A percentile compares a stretch with the other conserved stretches of the same genome.
These are phyloP conservation scores for Debaryomycetaceae sp. DNA, from an alignment of 1,139 yeast genomes.

Conservation along the genomic window DNA sequence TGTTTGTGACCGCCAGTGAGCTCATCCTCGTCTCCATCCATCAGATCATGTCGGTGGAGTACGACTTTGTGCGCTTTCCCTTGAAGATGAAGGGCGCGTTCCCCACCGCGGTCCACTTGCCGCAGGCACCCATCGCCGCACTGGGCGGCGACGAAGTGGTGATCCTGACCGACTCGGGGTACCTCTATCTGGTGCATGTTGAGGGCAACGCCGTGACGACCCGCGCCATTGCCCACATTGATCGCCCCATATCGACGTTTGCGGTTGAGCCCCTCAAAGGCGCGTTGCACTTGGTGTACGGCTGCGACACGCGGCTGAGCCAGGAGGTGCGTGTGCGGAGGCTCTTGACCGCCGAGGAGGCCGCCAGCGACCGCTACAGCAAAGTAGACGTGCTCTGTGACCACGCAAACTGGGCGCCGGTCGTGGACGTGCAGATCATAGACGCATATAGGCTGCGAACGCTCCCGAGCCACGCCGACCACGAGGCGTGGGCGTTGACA, in stretches of 20 bases:
- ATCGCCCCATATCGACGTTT: slow-evolving; percentile 32
- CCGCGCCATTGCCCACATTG: slow-evolving; percentile 22
- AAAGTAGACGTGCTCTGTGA: slow-evolving; percentile 16
- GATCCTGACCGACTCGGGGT: slow-evolving; percentile 40
- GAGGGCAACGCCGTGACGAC: slow-evolving; percentile 11
- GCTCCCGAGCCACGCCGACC: slow-evolving; percentile 17
- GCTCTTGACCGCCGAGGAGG: too few species aligned
- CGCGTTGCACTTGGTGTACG: too few species aligned
- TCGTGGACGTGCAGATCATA: slow-evolving; percentile 37
- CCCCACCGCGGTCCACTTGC: slow-evolving; percentile 35
- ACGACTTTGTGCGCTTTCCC: slow-evolving; percentile 22
- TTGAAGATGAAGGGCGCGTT: slow-evolving; percentile 19
- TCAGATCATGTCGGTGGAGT: slow-evolving; percentile 45
- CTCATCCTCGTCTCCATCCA: slow-evolving; percentile 34
- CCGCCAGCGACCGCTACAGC: too few species aligned
- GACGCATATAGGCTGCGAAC: slow-evolving; percentile 21
- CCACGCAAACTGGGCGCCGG: slow-evolving; percentile 48
- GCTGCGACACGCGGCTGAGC: slow-evolving; percentile 33
- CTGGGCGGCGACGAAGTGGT: slow-evolving; percentile 30
- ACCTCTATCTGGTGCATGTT: slow-evolving; percentile 28
- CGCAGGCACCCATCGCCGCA: slow-evolving; percentile 16
- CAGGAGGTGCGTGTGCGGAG: slow-evolving; percentile 17
- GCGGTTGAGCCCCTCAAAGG: slow-evolving; percentile 25
- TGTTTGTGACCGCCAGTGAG: slow-evolving; percentile 27
- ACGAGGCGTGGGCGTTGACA: slow-evolving; percentile 47